phyloP scores from a whole-genome alignment of 2,329 filamentous ascomycete genomes.

The Alternaria sp. region DNA sequence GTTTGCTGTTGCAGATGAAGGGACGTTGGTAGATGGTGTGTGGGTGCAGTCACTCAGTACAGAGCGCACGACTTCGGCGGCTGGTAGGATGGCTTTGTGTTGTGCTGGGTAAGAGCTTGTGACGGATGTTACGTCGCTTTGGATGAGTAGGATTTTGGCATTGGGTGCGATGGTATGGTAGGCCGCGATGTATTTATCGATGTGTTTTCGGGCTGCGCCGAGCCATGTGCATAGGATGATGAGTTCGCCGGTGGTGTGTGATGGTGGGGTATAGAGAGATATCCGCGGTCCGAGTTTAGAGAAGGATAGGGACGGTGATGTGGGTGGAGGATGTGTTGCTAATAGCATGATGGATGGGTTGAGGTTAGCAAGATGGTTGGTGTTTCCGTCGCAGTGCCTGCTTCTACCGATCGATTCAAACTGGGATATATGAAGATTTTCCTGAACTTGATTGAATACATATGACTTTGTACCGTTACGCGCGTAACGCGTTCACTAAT shows the following conservation, averaged over 20 bases:
- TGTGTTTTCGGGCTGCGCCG: conserved; percentile 21
- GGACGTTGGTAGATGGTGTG: not conserved
- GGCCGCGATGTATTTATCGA: conserved; percentile 21
- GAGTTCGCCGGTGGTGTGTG: conserved; percentile 10
- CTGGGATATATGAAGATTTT: not conserved
- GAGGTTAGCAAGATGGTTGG: not conserved
- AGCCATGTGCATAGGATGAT: conserved; percentile 27
- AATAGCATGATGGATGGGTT: not conserved
- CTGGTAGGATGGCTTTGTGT: conserved; percentile 15
- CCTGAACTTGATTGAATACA: not conserved
- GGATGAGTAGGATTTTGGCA: conserved; percentile 21
- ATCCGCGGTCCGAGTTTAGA: conserved; percentile 3
- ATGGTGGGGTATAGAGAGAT: conserved; percentile 6
- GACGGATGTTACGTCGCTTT: conserved; percentile 14
- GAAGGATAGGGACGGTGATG: not conserved
- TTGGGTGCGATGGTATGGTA: conserved; percentile 15
- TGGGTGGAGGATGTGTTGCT: not conserved
- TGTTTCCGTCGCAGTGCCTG: not conserved
- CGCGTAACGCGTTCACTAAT: not conserved
- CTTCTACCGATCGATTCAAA: accelerated
- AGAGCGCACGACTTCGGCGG: conserved; percentile 4
- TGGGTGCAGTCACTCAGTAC: conserved; percentile 10
- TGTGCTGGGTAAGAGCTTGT: conserved; percentile 9
- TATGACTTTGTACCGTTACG: not conserved
- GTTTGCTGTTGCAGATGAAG: not conserved